phyloP scores from a whole-genome alignment of 768 basidiomycete genomes.

The Kwoniella dendrophila region DNA sequence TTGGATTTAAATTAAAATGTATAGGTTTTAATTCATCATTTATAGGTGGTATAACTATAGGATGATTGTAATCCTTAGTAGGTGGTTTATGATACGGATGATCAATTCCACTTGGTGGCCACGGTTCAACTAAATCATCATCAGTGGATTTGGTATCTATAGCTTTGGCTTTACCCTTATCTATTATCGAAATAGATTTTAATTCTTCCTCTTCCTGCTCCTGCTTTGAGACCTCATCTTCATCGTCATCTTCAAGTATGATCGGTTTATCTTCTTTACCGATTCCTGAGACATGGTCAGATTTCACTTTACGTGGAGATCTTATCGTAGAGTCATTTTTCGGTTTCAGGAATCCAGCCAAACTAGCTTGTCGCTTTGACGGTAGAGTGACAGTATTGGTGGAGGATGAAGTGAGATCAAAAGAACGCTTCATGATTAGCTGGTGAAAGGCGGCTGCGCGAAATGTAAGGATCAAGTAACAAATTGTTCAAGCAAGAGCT shows the following conservation, averaged over 20 bases:
- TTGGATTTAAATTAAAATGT: constrained; percentile 24
- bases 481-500: no score
- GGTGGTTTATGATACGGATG: constrained; percentile 45
- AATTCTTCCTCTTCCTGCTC: neutral
- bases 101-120: constrained; percentile 35
- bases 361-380: constrained; percentile 16
- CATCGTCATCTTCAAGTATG: constrained; percentile 8
- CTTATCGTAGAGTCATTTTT: neutral
- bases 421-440: neutral
- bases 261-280: constrained; percentile 1
- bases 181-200: neutral
- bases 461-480: no score
- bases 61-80: constrained; percentile 35
- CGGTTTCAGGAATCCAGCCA: constrained; percentile 19
- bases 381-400: neutral
- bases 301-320: neutral
- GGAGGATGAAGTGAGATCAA: neutral
- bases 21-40: constrained; percentile 22
- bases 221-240: neutral
- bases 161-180: constrained; percentile 19
- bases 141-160: neutral
- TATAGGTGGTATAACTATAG: constrained; percentile 28
- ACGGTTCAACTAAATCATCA: constrained; percentile 2
- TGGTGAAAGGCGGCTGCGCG: no score
- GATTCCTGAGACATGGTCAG: neutral